Evolutionary conservation across 2,329 filamentous ascomycete genomes (phyloP).

Genomic region (Colletotrichum somersetense): DNA sequence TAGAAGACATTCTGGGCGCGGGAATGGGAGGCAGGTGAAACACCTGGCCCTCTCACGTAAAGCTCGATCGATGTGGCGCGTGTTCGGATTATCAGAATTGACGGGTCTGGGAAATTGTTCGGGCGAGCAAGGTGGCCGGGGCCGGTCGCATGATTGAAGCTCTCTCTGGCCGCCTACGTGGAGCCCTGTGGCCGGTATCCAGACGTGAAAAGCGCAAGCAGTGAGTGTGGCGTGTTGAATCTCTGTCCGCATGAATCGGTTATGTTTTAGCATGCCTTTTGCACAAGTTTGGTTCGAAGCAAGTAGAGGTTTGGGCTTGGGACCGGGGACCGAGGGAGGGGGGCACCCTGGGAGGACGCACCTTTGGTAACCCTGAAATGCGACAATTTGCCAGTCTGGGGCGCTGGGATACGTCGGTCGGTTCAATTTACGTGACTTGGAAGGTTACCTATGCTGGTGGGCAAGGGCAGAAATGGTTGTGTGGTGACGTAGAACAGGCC

Average conservation of each 20-base stretch:
- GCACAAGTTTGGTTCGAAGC: slow-evolving; percentile 37
- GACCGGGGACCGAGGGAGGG: slow-evolving; percentile 28
- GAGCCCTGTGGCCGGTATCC: slow-evolving; percentile 26
- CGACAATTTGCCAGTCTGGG: slow-evolving; percentile 10
- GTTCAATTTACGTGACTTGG: neutral
- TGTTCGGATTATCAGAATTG: slow-evolving; percentile 37
- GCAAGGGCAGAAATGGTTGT: slow-evolving; percentile 20
- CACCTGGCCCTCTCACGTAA: slow-evolving; percentile 40
- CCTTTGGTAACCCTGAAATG: slow-evolving; percentile 22
- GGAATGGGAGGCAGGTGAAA: slow-evolving; percentile 42
- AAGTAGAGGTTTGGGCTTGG: slow-evolving; percentile 23
- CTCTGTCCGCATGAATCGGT: slow-evolving; percentile 42
- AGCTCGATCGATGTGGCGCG: slow-evolving; percentile 31
- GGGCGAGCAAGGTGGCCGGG: slow-evolving; percentile 46
- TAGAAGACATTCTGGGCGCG: slow-evolving; percentile 65
- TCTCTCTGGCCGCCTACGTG: slow-evolving; percentile 37
- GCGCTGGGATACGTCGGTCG: neutral
- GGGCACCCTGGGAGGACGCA: slow-evolving; percentile 32
- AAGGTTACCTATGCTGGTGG: slow-evolving; percentile 11
- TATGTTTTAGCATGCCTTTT: slow-evolving; percentile 43
- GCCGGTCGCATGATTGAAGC: slow-evolving; percentile 56
- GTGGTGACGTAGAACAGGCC: slow-evolving; percentile 22
- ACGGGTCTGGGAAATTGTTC: slow-evolving; percentile 36
- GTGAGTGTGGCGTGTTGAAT: slow-evolving; percentile 32
- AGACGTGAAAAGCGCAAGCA: slow-evolving; percentile 10